Evolutionary conservation across 1,284 basidiomycete species (phyloP), one percentile per base, ranked within the genome.

Genomic region (Cutaneotrichosporon cutaneum): DNA sequence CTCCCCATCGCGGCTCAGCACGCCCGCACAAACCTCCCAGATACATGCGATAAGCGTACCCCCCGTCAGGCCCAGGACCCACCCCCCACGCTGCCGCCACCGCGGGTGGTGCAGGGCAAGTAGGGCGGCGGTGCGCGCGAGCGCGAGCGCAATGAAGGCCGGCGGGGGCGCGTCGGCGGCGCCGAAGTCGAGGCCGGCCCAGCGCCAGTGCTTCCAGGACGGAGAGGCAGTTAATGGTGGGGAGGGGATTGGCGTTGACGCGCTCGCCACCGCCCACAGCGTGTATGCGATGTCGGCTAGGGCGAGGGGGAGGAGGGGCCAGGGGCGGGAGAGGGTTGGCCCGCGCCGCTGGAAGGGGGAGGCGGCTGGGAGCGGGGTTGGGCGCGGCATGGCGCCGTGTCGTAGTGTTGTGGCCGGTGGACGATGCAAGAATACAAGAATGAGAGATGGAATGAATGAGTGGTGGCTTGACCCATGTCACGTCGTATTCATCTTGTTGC

Each of bases 71-170:
- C 56, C 59, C 11, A 64, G n/a, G 24, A 61, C 22, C 24, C 26
- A 53, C n/a, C 54, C 53, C 18, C 56, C 59, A 24, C 56, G 59
- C 48, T 45, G 33, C n/a, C 59, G 52, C 63, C 63, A 64, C 4
- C 63, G 56, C 5, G 39, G 18, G 39, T 42, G 39, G 18, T 42
- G 16, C 8, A 64, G 32, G 21, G 35, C 32, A 2, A n/a, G 18
- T 11, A 64, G 56, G 3, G 51, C 33, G 10, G 16, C n/a, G 3
- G 32, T 21, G 36, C 63, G 63, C 2, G 56, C 2, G 26, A 33
- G 5, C 21, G 55, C 55, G 16, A 61, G 56, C 3, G 33, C 52
- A 24, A 54, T 18, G 24, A 56, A 45, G 18, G 16, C 11, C n/a
- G 42, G 54, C 39, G 54, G 35, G 18, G 36, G 39, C 16, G 39